Evolutionary conservation across 1,284 basidiomycete genomes (phyloP), one percentile per base, ranked within the genome.

Genomic region (Butyriboletus appendiculatus): DNA sequence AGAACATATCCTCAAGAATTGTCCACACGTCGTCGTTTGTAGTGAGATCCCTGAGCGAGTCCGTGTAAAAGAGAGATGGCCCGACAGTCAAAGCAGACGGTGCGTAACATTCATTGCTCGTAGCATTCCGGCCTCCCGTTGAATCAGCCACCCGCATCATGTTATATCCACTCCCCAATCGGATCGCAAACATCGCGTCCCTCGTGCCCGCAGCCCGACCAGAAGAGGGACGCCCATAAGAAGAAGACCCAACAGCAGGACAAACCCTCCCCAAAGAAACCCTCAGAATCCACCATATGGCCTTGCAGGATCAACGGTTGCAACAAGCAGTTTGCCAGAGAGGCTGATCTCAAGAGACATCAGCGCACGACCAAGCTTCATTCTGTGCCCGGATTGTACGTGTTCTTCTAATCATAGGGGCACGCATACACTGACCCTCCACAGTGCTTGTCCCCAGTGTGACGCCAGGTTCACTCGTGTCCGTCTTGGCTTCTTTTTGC

Each of bases 241-340:
- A 79, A 75, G 69, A 77, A 73, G 66, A 72, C 68, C 14, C 61
- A 65, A 10, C 59, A 62, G 24, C 56, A 47, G 11, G 66, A 66
- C 45, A 66, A 55, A 51, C 39, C 56, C 30, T 53, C 56, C 10
- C 32, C 57, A 24, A 78, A 74, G 62, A 84, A 82, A 63, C 67
- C 72, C 39, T 64, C 74, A 3, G 76, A 77, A 55, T 75, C 80
- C 9, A 80, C 81, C 9, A 66, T 83, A 48, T 90, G 88, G 88
- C 84, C 87, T 8, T 90, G 87, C 74, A 84, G 82, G 67, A 88
- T 90, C 62, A 80, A 84, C 63, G 87, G 86, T 12, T 90, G 87
- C 72, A 83, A 81, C 69, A 89, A 88, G 70, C 81, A 85, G 64
- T 90, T 90, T 65, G 87, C 85, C 44, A 79, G 87, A 51, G 87